Evolutionary conservation across 2,329 filamentous ascomycete species (phyloP).

Genomic region (Endocalyx cinctus): DNA sequence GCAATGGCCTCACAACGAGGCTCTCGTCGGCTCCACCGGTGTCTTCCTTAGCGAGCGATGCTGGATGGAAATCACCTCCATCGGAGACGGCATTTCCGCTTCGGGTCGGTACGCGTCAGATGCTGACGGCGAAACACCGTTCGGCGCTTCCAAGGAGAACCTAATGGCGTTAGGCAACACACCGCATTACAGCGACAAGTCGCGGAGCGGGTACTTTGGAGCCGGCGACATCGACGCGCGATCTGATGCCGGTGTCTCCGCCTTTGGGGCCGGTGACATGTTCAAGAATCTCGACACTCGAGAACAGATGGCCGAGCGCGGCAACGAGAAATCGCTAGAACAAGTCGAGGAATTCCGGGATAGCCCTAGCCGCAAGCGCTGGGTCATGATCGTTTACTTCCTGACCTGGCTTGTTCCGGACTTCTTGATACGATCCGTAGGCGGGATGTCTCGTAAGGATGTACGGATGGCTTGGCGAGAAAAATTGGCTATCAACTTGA

Average conservation of each 20-base stretch:
- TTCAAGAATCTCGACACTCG: constrained; percentile 94
- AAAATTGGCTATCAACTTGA: constrained; percentile 94
- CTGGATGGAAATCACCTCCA: constrained; percentile 84
- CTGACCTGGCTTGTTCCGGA: constrained; percentile 88
- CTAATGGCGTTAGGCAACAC: constrained; percentile 47
- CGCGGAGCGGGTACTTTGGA: constrained; percentile 75
- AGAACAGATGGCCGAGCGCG: constrained; percentile 91
- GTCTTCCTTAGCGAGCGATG: constrained; percentile 94
- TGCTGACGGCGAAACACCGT: constrained; percentile 48
- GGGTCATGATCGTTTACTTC: constrained; percentile 78
- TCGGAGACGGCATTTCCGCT: constrained; percentile 58
- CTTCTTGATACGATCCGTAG: constrained; percentile 69
- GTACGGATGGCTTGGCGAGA: constrained; percentile 92
- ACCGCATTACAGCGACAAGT: constrained; percentile 68
- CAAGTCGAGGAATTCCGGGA: constrained; percentile 83
- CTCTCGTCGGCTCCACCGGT: constrained; percentile 83
- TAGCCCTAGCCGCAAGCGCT: constrained; percentile 79
- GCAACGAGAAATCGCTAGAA: constrained; percentile 82
- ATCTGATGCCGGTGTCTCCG: constrained; percentile 89
- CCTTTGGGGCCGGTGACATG: constrained; percentile 90
- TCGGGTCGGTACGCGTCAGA: constrained; percentile 33
- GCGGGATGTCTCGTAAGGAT: constrained; percentile 87
- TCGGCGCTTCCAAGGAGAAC: constrained; percentile 59
- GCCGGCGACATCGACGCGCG: constrained; percentile 73
- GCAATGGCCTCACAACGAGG: constrained; percentile 89